Evolutionary conservation across 2,329 filamentous ascomycete genomes (phyloP).

Genomic region (Fusarium drepaniforme): DNA sequence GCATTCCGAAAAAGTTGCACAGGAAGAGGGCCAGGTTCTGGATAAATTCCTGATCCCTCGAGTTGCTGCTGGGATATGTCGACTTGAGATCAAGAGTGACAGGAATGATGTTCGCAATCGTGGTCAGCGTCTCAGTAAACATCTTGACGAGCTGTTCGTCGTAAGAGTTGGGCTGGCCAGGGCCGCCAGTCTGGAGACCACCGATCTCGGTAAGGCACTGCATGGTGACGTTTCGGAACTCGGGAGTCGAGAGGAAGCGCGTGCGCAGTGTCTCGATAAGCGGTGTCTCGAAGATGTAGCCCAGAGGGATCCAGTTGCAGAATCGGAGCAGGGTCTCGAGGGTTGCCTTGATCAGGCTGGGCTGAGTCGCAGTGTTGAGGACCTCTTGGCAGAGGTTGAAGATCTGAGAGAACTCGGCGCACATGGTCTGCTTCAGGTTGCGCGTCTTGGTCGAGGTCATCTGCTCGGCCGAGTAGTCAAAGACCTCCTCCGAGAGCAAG

Average conservation of each 20-base stretch:
- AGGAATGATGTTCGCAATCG: slow-evolving; percentile 93
- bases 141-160: slow-evolving; percentile 97
- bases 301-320: slow-evolving; percentile 98
- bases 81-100: slow-evolving; percentile 89
- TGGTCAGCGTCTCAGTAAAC: slow-evolving; percentile 97
- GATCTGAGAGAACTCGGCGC: slow-evolving; percentile 97
- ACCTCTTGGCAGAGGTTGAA: slow-evolving; percentile 98
- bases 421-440: slow-evolving; percentile 98
- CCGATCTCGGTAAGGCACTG: slow-evolving; percentile 99
- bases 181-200: slow-evolving; percentile 85
- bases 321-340: slow-evolving; percentile 95
- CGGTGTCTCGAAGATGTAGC: slow-evolving; percentile 98
- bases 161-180: slow-evolving; percentile 77
- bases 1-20: slow-evolving; percentile 96
- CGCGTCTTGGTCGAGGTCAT: slow-evolving; percentile 99
- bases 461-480: slow-evolving; percentile 98
- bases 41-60: slow-evolving; percentile 95
- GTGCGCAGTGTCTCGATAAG: slow-evolving; percentile 95
- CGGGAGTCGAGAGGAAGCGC: slow-evolving; percentile 90
- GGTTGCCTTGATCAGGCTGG: slow-evolving; percentile 94
- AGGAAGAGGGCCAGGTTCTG: slow-evolving; percentile 96
- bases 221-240: slow-evolving; percentile 96
- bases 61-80: slow-evolving; percentile 92
- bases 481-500: slow-evolving; percentile 96
- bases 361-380: slow-evolving; percentile 87